phyloP scores from a whole-genome alignment of 139 green algal species.

The Coelastrella sp. region DNA sequence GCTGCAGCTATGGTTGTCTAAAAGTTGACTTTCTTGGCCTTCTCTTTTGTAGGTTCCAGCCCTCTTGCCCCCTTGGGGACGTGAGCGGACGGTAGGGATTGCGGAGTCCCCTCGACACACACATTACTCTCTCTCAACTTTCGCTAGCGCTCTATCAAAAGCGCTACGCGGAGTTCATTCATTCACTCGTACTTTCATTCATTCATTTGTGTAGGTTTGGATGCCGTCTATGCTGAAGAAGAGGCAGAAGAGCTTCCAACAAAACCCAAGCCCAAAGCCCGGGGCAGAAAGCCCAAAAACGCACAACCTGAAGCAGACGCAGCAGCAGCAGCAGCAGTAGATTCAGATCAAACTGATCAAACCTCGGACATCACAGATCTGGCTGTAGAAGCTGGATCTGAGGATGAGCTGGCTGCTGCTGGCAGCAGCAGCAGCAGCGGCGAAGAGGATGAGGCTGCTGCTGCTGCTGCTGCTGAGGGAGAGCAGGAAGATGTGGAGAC shows the following conservation, averaged over 20 bases:
- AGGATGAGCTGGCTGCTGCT: background rate
- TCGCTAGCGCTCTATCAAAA: too few species aligned
- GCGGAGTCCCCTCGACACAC: too few species aligned
- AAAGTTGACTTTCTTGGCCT: too few species aligned
- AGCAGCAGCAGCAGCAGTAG: conserved; percentile 15
- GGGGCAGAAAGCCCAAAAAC: background rate
- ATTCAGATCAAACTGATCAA: background rate
- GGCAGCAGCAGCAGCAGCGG: background rate
- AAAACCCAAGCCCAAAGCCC: background rate
- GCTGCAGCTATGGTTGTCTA: too few species aligned
- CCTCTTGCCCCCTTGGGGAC: too few species aligned
- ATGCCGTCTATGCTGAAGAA: conserved; percentile 13
- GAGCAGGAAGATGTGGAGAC: background rate
- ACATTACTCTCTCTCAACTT: too few species aligned
- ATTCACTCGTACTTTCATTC: too few species aligned
- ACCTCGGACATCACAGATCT: too few species aligned
- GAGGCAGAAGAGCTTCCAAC: background rate
- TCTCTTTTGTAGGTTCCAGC: too few species aligned
- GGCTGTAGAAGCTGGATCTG: too few species aligned
- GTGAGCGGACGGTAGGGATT: too few species aligned
- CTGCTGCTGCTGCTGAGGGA: conserved; percentile 1
- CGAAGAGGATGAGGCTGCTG: background rate
- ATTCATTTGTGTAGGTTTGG: background rate
- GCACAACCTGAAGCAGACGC: background rate
- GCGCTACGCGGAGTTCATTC: too few species aligned